These are phyloP conservation scores for Phytophthora kernoviae DNA, from an alignment of 352 stramenopile species.

Conservation along the genomic window DNA sequence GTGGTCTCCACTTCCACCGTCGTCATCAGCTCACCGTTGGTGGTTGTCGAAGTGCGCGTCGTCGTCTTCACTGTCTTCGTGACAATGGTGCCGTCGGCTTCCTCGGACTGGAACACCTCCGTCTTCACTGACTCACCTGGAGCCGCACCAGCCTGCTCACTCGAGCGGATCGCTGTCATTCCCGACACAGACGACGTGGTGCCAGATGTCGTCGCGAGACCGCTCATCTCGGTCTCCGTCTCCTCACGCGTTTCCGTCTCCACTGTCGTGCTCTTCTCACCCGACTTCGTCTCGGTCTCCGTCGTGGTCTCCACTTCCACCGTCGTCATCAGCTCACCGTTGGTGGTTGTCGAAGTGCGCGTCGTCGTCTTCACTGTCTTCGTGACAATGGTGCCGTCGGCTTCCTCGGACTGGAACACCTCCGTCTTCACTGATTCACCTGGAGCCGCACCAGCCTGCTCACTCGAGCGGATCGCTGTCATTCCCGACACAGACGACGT, in stretches of 20 bases:
- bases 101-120: slow-evolving; percentile 7
- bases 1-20: slow-evolving; percentile 6
- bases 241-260: slow-evolving; percentile 10
- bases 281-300: slow-evolving; percentile 6
- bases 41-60: slow-evolving; percentile 1
- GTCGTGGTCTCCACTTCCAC: slow-evolving; percentile 10
- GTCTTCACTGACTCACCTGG: slow-evolving; percentile 5
- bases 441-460: background rate
- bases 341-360: slow-evolving; percentile 4
- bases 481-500: background rate
- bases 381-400: slow-evolving; percentile 11
- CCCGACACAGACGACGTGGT: background rate
- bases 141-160: background rate
- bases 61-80: slow-evolving; percentile 9
- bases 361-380: slow-evolving; percentile 13
- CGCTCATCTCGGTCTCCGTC: slow-evolving; percentile 5
- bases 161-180: background rate
- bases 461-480: slow-evolving; percentile 2
- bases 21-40: slow-evolving; percentile 2
- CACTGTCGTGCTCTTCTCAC: slow-evolving; percentile 9
- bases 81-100: slow-evolving; percentile 3
- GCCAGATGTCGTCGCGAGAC: background rate
- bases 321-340: slow-evolving; percentile 6
- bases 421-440: slow-evolving; percentile 9
- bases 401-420: slow-evolving; percentile 11